These are phyloP conservation scores for Ceratocystis papillata DNA, from an alignment of 2,329 filamentous ascomycete species.

Conservation along the genomic window DNA sequence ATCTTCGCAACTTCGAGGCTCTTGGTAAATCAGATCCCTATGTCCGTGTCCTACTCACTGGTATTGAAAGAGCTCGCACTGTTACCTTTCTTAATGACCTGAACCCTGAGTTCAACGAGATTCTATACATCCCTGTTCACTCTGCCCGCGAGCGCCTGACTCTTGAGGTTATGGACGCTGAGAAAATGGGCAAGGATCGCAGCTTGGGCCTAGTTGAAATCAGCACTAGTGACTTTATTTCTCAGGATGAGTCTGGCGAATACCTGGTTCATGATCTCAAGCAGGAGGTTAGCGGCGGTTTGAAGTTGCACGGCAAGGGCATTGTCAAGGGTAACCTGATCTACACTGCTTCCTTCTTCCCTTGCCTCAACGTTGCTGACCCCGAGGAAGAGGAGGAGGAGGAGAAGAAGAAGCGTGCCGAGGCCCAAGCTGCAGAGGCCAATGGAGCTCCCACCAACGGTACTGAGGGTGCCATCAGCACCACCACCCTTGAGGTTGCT, in stretches of 20 bases:
- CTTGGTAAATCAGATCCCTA: conserved; percentile 97
- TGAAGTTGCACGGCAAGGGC: conserved; percentile 63
- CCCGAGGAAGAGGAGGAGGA: conserved; percentile 80
- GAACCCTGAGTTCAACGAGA: conserved; percentile 90
- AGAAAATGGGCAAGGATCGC: conserved; percentile 83
- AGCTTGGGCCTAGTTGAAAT: conserved; percentile 74
- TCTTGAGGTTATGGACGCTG: conserved; percentile 93
- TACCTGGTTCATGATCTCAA: conserved; percentile 72
- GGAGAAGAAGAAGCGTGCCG: conserved; percentile 41
- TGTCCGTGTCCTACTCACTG: conserved; percentile 74
- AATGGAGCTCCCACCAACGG: conserved; percentile 15
- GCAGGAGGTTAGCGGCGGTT: conserved; percentile 50
- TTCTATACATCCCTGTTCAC: conserved; percentile 87
- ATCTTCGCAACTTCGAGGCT: conserved; percentile 84
- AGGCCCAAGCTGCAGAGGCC: conserved; percentile 31
- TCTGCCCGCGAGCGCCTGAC: conserved; percentile 70
- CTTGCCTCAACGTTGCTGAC: conserved; percentile 75
- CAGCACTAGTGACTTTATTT: conserved; percentile 64
- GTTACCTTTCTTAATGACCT: conserved; percentile 95
- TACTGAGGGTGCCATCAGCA: conserved; percentile 26
- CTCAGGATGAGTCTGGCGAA: conserved; percentile 66
- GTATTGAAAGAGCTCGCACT: conserved; percentile 80
- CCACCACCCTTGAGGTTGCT: conserved; percentile 24
- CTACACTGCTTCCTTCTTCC: conserved; percentile 83
- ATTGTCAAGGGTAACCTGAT: conserved; percentile 67